Base-by-base conservation (phyloP, 2,329 filamentous ascomycete genomes). In the Botrytis fabae region DNA sequence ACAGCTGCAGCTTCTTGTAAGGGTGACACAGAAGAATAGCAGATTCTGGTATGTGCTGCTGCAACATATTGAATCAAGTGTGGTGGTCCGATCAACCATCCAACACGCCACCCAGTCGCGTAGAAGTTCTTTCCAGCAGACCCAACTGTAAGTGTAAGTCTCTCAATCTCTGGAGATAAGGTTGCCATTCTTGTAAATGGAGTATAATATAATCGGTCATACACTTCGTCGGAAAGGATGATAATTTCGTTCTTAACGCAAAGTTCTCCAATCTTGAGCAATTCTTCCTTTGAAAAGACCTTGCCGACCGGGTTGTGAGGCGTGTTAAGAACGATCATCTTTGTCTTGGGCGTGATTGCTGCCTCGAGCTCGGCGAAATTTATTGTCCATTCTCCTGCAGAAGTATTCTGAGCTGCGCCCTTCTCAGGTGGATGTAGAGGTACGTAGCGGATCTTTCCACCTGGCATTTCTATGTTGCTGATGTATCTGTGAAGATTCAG, bases 91-190 rank as follows among this genome's bases (percentile, higher is more conserved):
- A 98, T 96, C 54, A 99, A 86, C 90, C 95, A 99, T 72, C 96
- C 89, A 7, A 98, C 95, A 73, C 96, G 91, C 96, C 96, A 99
- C 65, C 96, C 96, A 0, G 96, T 99, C 73, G 93, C 94, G 81
- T 98, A 98, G 83, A 99, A 99, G 85, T 96, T 97, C 88, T 99
- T 99, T 78, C 96, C 96, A 1, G 94, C 96, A 0, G 94, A 97
- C 32, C 96, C 96, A 44, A 99, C 96, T 0, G 96, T 98, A 66
- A 99, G 84, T 7, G 96, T 98, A 77, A 97, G 87, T 73, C 89
- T 89, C 78, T 94, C 94, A 69, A 98, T 90, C 81, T 98, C 94
- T 0, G 95, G 94, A 0, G 94, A 97, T 28, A 99, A 85, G 0
- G 94, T 98, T 38, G 93, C 93, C 72, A 98, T 92, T 78, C 96